These are phyloP conservation scores for Pezicula neosporulosa DNA, from an alignment of 2,329 filamentous ascomycete genomes.

Conservation along the genomic window DNA sequence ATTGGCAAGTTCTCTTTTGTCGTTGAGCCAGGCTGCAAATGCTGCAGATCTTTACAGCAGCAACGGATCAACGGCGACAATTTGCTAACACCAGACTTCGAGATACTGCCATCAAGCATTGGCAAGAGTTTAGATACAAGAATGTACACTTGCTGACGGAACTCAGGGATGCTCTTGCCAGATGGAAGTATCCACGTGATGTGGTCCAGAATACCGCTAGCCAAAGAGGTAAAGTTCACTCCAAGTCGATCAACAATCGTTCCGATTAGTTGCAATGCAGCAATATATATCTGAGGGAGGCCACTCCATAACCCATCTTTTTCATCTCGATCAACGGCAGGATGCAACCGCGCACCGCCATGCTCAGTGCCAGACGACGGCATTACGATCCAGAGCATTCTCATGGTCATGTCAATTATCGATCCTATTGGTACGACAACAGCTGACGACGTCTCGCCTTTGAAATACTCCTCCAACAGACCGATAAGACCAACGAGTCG, in stretches of 20 bases:
- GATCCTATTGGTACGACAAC: slow-evolving; percentile 66
- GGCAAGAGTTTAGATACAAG: slow-evolving; percentile 55
- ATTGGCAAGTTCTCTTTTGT: slow-evolving; percentile 11
- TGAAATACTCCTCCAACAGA: slow-evolving; percentile 61
- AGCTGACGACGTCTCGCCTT: slow-evolving; percentile 58
- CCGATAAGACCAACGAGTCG: slow-evolving; percentile 64
- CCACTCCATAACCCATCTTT: slow-evolving; percentile 73
- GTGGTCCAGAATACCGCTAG: slow-evolving; percentile 67
- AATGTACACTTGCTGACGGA: slow-evolving; percentile 60
- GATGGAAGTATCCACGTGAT: slow-evolving; percentile 66
- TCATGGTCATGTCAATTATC: slow-evolving; percentile 64
- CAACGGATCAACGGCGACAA: slow-evolving; percentile 59
- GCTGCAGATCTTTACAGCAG: slow-evolving; percentile 72
- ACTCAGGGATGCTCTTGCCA: slow-evolving; percentile 43
- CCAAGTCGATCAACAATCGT: slow-evolving; percentile 56
- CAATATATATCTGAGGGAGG: slow-evolving; percentile 71
- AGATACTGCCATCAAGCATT: slow-evolving; percentile 61
- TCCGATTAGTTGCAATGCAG: slow-evolving; percentile 61
- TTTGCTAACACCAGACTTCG: slow-evolving; percentile 61
- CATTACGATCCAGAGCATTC: slow-evolving; percentile 64
- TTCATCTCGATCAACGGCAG: slow-evolving; percentile 75
- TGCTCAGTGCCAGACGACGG: slow-evolving; percentile 25
- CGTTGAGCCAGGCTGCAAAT: slow-evolving; percentile 31
- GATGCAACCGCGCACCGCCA: slow-evolving; percentile 55
- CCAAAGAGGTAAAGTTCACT: slow-evolving; percentile 53